Evolutionary conservation across 1,284 basidiomycete species (phyloP).

Genomic region (Leccinum subrobustum): DNA sequence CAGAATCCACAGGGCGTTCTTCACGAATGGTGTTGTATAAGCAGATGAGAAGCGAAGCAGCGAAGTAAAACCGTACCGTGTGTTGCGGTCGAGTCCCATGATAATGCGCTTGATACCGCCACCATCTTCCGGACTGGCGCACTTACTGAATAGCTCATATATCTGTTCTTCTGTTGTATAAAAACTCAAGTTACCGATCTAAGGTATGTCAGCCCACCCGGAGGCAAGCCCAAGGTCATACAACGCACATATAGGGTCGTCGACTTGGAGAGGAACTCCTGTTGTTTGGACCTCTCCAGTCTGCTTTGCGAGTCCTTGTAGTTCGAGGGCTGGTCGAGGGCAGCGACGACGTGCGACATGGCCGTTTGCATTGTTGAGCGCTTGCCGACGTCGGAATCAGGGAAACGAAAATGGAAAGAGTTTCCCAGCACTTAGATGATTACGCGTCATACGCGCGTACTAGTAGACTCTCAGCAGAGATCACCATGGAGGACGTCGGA

Average conservation of each 20-base stretch:
- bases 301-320: slow-evolving; percentile 90
- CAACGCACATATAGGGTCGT: slow-evolving; percentile 73
- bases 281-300: slow-evolving; percentile 68
- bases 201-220: slow-evolving; percentile 8
- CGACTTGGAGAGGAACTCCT: slow-evolving; percentile 69
- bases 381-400: not conserved
- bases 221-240: not conserved
- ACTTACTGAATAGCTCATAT: slow-evolving; percentile 96
- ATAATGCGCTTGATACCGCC: slow-evolving; percentile 98
- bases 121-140: slow-evolving; percentile 85
- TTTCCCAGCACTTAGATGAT: slow-evolving; percentile 27
- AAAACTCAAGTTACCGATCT: slow-evolving; percentile 97
- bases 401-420: slow-evolving; percentile 19
- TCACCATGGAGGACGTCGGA: slow-evolving; percentile 72
- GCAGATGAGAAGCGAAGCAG: slow-evolving; percentile 1
- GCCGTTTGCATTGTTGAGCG: slow-evolving; percentile 13
- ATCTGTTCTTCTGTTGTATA: slow-evolving; percentile 99
- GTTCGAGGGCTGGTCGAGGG: slow-evolving; percentile 91
- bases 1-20: slow-evolving; percentile 99
- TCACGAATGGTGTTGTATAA: slow-evolving; percentile 11
- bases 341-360: slow-evolving; percentile 86
- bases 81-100: slow-evolving; percentile 97
- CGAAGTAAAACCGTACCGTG: slow-evolving; percentile 55
- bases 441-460: slow-evolving; percentile 34
- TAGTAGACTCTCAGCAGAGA: slow-evolving; percentile 12